A percentile compares a stretch with the other conserved stretches of the same genome.
These are phyloP conservation scores for Handroanthus guayacan DNA, from an alignment of 257 asterid species.

Conservation along the genomic window DNA sequence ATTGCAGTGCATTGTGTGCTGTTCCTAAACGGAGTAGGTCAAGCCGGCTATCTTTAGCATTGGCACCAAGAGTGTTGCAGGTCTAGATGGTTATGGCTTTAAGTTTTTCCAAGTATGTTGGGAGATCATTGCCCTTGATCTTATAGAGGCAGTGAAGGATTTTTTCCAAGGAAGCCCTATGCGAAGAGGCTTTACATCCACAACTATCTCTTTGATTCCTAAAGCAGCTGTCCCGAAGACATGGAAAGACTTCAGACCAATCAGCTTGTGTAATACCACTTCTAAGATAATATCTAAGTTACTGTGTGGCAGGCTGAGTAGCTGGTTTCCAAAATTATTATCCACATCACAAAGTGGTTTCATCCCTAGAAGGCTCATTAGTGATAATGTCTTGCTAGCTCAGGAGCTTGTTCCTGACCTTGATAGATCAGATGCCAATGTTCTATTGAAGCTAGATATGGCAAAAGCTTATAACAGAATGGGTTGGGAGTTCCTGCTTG, in stretches of 20 bases:
- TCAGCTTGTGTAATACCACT: not conserved
- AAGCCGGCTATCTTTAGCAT: not conserved
- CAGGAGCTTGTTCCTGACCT: no score
- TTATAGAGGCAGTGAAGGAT: not conserved
- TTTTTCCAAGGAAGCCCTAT: not conserved
- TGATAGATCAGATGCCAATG: no score
- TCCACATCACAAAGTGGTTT: not conserved
- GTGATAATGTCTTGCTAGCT: not conserved
- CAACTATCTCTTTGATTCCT: not conserved
- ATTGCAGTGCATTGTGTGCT: not conserved
- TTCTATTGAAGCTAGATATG: not conserved
- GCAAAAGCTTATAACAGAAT: not conserved
- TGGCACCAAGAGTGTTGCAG: not conserved
- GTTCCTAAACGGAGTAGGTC: not conserved
- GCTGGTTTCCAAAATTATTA: not conserved
- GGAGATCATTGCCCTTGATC: not conserved
- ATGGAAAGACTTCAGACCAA: not conserved
- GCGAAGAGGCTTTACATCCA: not conserved
- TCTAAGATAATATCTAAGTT: not conserved
- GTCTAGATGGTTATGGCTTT: not conserved
- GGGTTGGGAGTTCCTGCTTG: no score
- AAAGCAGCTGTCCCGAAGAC: not conserved
- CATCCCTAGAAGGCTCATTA: not conserved
- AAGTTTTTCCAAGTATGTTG: not conserved
- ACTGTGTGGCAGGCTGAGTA: not conserved